phyloP scores from a whole-genome alignment of 139 green algal species.

The Astrephomene gubernaculifera region DNA sequence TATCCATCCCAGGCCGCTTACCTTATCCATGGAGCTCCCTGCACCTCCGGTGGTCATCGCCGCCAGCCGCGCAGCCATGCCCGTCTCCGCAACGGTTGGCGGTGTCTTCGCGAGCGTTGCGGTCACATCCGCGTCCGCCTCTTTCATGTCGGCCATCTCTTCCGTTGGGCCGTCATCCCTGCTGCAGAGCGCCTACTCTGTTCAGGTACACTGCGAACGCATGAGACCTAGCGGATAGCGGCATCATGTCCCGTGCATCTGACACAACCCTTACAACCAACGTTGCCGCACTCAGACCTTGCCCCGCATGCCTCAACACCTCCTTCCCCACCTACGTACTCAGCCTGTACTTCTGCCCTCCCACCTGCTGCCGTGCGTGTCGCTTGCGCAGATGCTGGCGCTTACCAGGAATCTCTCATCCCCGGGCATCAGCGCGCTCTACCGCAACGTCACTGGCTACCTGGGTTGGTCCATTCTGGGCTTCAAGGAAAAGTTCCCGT shows the following conservation, averaged over 20 bases:
- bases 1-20: background rate
- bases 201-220: background rate
- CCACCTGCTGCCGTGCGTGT: too few relatives aligned
- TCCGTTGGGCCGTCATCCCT: background rate
- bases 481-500: slow-evolving; percentile 21
- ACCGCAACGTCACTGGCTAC: background rate
- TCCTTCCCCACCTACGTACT: too few relatives aligned
- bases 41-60: too few relatives aligned
- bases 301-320: too few relatives aligned
- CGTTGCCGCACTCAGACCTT: too few relatives aligned
- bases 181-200: background rate
- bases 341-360: too few relatives aligned
- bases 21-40: background rate
- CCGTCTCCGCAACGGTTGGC: background rate
- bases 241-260: too few relatives aligned
- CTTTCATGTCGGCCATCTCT: background rate
- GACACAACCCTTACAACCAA: too few relatives aligned
- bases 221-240: too few relatives aligned
- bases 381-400: slow-evolving; percentile 19
- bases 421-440: background rate
- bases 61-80: background rate
- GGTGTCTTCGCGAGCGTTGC: background rate
- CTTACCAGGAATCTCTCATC: slow-evolving; percentile 31
- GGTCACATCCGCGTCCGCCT: background rate
- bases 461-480: slow-evolving; percentile 21